Percentiles rank a stretch among this genome's conserved stretches.
phyloP scores from a whole-genome alignment of 2,329 filamentous ascomycete genomes.

The Penicillium sp. region DNA sequence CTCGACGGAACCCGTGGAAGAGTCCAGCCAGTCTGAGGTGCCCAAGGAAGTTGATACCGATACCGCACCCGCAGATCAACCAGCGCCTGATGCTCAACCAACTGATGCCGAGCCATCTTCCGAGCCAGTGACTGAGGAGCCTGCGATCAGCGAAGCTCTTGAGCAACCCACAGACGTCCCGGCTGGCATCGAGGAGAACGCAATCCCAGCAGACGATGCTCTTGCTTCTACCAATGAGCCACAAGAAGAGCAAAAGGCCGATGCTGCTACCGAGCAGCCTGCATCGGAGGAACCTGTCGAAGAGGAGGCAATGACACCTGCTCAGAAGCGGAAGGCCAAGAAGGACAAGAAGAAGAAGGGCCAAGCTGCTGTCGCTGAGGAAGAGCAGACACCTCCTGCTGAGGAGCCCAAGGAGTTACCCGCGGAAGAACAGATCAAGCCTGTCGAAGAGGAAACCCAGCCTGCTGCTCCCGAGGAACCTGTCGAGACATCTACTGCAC shows the following conservation, averaged over 20 bases:
- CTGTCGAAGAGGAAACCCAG: not conserved
- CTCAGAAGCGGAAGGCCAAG: constrained; percentile 20
- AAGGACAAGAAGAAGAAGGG: constrained; percentile 26
- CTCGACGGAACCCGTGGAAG: not conserved
- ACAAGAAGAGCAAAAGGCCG: constrained; percentile 1
- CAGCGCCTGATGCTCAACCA: not conserved
- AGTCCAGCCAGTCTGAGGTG: not conserved
- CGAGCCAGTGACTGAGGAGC: not conserved
- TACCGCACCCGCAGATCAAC: not conserved
- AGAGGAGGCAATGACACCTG: constrained; percentile 16
- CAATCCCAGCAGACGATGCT: not conserved
- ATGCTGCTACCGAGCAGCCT: not conserved
- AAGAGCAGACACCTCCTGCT: not conserved
- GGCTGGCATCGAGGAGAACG: not conserved
- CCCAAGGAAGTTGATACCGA: not conserved
- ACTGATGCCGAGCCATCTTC: not conserved
- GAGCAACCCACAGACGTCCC: constrained; percentile 1
- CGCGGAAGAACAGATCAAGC: constrained; percentile 4
- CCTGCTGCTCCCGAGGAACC: not conserved
- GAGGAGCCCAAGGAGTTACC: constrained; percentile 1
- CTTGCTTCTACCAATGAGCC: not conserved
- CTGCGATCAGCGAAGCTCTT: not conserved
- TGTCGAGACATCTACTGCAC: not conserved
- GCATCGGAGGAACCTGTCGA: not conserved
- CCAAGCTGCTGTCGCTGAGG: constrained; percentile 17